These are phyloP conservation scores for Xylariaceae sp. DNA, from an alignment of 2,329 filamentous ascomycete species.

Conservation along the genomic window DNA sequence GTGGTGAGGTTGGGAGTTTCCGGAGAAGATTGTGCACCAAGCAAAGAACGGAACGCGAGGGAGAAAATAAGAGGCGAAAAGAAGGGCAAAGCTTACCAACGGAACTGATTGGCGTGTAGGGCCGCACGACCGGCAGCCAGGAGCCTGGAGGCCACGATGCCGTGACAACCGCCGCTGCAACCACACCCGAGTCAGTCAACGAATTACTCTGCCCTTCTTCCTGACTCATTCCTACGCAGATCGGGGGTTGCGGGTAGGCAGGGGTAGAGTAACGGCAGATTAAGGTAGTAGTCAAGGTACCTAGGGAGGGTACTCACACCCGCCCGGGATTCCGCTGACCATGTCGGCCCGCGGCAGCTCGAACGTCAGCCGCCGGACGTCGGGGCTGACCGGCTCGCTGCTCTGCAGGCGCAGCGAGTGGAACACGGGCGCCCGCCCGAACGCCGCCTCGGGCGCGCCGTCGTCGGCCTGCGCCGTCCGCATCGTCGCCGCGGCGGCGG, in stretches of 20 bases:
- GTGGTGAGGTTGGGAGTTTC: too few species aligned
- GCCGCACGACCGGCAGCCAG: conserved; percentile 53
- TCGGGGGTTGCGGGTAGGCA: too few species aligned
- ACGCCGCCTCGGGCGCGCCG: conserved; percentile 20
- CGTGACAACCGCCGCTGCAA: conserved; percentile 48
- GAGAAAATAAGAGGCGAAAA: too few species aligned
- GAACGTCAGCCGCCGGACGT: conserved; percentile 52
- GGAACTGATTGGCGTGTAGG: conserved; percentile 58
- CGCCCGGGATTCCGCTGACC: conserved; percentile 41
- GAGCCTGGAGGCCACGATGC: conserved; percentile 49
- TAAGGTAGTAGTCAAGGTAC: too few species aligned
- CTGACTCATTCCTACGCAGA: too few species aligned
- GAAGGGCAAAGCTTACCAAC: conserved; percentile 39
- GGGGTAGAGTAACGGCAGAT: too few species aligned
- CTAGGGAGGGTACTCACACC: conserved; percentile 29
- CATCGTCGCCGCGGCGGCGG: conserved; percentile 18
- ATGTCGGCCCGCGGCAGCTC: conserved; percentile 40
- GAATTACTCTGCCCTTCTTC: too few species aligned
- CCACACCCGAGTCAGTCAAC: too few species aligned
- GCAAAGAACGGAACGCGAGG: too few species aligned
- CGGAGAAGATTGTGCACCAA: too few species aligned
- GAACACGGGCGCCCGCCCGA: conserved; percentile 32
- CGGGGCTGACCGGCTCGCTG: conserved; percentile 46
- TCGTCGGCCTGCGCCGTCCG: conserved; percentile 18
- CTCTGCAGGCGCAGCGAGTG: conserved; percentile 42